Conservation (phyloP, 805 yeast genomes). For the Ogataea glucozyma region DNA sequence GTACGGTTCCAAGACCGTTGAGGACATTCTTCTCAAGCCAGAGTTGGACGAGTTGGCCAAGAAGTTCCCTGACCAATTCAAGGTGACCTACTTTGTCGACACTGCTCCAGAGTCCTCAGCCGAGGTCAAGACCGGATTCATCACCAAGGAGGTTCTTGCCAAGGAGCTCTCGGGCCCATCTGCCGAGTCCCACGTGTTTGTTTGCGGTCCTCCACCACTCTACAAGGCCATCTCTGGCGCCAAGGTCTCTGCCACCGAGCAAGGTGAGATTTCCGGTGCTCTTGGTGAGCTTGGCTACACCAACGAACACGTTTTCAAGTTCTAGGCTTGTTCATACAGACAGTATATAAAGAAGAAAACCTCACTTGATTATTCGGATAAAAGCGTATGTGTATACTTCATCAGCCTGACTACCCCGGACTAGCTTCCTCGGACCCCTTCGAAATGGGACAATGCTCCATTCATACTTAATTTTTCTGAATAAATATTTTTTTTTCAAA, state of each 20-base stretch:
- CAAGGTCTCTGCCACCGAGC: slow-evolving; percentile 84
- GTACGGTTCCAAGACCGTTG: slow-evolving; percentile 75
- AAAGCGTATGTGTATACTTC: not conserved
- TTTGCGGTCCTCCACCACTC: slow-evolving; percentile 95
- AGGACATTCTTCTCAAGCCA: slow-evolving; percentile 78
- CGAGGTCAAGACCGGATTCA: slow-evolving; percentile 70
- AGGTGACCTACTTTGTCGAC: slow-evolving; percentile 79
- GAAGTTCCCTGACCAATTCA: slow-evolving; percentile 75
- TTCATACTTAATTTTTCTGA: not conserved
- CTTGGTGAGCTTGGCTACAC: slow-evolving; percentile 85
- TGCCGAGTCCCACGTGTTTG: slow-evolving; percentile 68
- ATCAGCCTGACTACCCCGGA: too few species aligned
- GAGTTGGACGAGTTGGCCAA: slow-evolving; percentile 71
- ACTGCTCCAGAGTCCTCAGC: slow-evolving; percentile 43
- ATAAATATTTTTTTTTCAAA: not conserved
- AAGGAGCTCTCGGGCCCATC: slow-evolving; percentile 63
- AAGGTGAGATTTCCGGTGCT: slow-evolving; percentile 90
- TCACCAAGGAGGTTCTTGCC: slow-evolving; percentile 71
- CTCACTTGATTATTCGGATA: not conserved
- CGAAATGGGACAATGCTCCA: too few species aligned
- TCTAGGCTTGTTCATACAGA: slow-evolving; percentile 40
- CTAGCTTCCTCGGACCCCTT: too few species aligned
- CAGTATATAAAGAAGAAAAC: not conserved
- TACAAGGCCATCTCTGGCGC: slow-evolving; percentile 85
- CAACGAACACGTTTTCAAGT: slow-evolving; percentile 87